Evolutionary conservation across 1,284 basidiomycete genomes (phyloP).

Genomic region (Malassezia caprae): DNA sequence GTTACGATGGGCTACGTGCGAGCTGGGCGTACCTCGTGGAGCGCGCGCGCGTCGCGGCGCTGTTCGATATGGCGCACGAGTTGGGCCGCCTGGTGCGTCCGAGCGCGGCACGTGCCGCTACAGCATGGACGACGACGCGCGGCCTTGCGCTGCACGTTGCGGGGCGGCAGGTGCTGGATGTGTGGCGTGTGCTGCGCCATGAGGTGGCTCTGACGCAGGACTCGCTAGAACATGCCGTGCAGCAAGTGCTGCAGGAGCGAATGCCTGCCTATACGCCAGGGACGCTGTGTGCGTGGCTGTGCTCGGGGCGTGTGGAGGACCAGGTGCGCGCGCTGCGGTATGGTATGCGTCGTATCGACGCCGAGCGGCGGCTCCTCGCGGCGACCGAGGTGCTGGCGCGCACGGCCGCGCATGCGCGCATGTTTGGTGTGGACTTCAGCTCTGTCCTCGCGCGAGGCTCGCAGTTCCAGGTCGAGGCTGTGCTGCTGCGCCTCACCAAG

Average conservation of each 20-base stretch:
- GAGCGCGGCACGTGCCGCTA: conserved; percentile 3
- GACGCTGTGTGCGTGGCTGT: conserved; percentile 66
- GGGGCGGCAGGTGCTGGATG: conserved; percentile 80
- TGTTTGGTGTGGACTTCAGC: conserved; percentile 93
- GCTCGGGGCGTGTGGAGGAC: conserved; percentile 25
- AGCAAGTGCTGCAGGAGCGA: conserved; percentile 34
- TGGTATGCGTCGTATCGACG: conserved; percentile 27
- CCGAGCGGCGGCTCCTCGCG: conserved; percentile 33
- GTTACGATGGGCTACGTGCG: conserved; percentile 78
- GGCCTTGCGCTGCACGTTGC: conserved; percentile 72
- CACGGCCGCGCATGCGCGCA: conserved; percentile 74
- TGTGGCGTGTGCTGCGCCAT: conserved; percentile 82
- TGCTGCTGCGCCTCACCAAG: conserved; percentile 96
- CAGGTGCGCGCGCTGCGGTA: conserved; percentile 25
- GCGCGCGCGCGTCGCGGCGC: conserved; percentile 52
- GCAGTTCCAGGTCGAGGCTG: conserved; percentile 96
- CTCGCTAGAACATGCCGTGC: conserved; percentile 80
- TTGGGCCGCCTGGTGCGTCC: conserved; percentile 39
- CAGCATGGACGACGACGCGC: conserved; percentile 61
- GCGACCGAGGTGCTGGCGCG: conserved; percentile 39
- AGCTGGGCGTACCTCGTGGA: conserved; percentile 83
- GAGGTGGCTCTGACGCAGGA: conserved; percentile 72
- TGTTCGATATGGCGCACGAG: conserved; percentile 45
- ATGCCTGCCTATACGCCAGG: conserved; percentile 63
- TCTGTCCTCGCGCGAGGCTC: conserved; percentile 88